Conservation (phyloP, 2,329 filamentous ascomycete genomes). For the Byssoonygena ceratinophila region DNA sequence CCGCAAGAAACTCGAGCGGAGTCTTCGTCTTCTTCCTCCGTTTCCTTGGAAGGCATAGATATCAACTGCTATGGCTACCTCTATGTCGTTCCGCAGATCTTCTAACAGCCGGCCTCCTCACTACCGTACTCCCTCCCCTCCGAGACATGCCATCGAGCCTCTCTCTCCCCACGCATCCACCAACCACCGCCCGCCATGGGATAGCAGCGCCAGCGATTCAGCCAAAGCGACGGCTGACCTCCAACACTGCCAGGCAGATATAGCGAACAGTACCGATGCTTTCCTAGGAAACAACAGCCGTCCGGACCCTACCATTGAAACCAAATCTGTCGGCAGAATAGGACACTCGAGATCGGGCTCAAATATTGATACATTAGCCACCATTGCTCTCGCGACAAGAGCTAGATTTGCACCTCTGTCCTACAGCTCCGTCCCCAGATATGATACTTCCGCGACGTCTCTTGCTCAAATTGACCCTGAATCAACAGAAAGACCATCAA, state of each 20-base stretch:
- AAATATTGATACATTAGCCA: conserved; percentile 42
- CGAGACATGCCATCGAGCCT: conserved; percentile 38
- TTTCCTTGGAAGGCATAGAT: background rate
- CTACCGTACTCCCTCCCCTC: conserved; percentile 40
- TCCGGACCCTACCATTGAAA: background rate
- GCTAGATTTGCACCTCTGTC: conserved; percentile 33
- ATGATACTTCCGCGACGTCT: conserved; percentile 70
- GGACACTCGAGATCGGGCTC: conserved; percentile 38
- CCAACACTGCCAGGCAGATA: conserved; percentile 14
- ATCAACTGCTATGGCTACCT: conserved; percentile 27
- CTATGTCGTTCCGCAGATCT: conserved; percentile 28
- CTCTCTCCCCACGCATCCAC: conserved; percentile 32
- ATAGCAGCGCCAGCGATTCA: conserved; percentile 3
- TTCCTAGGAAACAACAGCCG: background rate
- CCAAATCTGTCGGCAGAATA: conserved; percentile 13
- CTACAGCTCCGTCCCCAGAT: conserved; percentile 52
- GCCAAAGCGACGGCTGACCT: conserved; percentile 13
- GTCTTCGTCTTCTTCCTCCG: background rate
- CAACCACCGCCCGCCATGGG: conserved; percentile 25
- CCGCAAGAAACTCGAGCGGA: conserved; percentile 24
- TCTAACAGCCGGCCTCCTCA: conserved; percentile 27
- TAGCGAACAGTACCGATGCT: conserved; percentile 6
- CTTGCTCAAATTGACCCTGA: conserved; percentile 47
- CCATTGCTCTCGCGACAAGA: conserved; percentile 42
- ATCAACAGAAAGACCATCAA: conserved; percentile 42